Conservation (phyloP, 441 rosid species). For the Pelargonium fulgidum region DNA sequence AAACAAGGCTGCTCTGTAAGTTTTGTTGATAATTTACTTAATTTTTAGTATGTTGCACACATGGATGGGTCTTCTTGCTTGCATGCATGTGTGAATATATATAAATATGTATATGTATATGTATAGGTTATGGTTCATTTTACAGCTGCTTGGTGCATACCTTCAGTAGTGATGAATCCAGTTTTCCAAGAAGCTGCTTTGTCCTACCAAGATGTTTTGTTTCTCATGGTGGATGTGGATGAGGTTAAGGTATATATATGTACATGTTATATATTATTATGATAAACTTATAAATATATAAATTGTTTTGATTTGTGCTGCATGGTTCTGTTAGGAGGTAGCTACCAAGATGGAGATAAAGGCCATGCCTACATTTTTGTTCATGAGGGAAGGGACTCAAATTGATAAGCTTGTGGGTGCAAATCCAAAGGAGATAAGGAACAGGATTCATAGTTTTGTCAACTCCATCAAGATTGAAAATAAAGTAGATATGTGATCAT, state of each 20-base stretch:
- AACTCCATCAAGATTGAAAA: constrained; percentile 27
- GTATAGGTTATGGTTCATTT: constrained; percentile 72
- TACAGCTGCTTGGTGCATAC: constrained; percentile 87
- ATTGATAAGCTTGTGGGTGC: constrained; percentile 82
- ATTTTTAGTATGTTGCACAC: neutral
- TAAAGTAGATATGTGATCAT: neutral
- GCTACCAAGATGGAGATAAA: constrained; percentile 55
- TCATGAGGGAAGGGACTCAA: constrained; percentile 51
- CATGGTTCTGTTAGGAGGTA: constrained; percentile 43
- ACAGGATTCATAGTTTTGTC: constrained; percentile 55
- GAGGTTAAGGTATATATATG: constrained; percentile 56
- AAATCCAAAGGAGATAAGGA: constrained; percentile 80
- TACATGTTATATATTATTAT: no score
- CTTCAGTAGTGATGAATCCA: constrained; percentile 85
- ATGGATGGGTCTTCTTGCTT: neutral
- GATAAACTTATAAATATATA: no score
- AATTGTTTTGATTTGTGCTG: neutral
- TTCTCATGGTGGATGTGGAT: constrained; percentile 85
- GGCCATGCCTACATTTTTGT: constrained; percentile 90
- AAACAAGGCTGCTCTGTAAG: constrained; percentile 34
- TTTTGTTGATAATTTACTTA: neutral
- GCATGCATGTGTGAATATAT: no score
- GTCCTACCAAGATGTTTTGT: constrained; percentile 52
- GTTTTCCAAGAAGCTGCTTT: constrained; percentile 64
- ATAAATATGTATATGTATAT: neutral